Percentiles rank a stretch among this genome's conserved stretches.
These are phyloP conservation scores for Eutrema yunnanense DNA, from an alignment of 345 rosid species.

Conservation along the genomic window DNA sequence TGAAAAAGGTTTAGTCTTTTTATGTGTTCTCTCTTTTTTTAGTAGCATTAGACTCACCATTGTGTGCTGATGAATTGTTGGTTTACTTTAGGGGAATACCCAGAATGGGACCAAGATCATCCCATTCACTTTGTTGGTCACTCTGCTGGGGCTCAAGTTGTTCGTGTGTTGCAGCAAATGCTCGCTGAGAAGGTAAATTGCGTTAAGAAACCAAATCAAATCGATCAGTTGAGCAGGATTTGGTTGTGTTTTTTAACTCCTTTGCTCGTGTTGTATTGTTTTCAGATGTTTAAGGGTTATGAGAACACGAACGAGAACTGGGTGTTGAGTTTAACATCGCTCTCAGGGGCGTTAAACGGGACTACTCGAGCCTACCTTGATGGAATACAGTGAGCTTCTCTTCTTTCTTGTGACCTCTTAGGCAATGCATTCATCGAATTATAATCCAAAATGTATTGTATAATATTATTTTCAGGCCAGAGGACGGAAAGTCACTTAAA, in stretches of 20 bases:
- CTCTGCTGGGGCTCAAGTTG: slow-evolving; percentile 98
- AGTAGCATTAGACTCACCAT: background rate
- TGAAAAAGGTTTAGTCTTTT: slow-evolving; percentile 51
- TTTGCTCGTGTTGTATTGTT: slow-evolving; percentile 3
- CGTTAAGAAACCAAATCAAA: background rate
- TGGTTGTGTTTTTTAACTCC: background rate
- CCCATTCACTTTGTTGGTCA: slow-evolving; percentile 98
- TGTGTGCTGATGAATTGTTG: slow-evolving; percentile 3
- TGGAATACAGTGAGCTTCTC: slow-evolving; percentile 75
- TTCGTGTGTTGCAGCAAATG: slow-evolving; percentile 98
- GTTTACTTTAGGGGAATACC: slow-evolving; percentile 59
- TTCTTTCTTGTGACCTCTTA: background rate
- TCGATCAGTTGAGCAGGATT: background rate
- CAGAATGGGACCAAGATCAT: slow-evolving; percentile 94
- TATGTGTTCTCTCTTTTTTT: background rate
- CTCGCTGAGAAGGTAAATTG: slow-evolving; percentile 75
- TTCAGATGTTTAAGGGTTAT: slow-evolving; percentile 68
- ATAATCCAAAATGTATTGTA: background rate
- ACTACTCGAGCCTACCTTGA: slow-evolving; percentile 87
- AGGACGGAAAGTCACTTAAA: slow-evolving; percentile 75
- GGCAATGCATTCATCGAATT: background rate
- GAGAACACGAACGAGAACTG: slow-evolving; percentile 84
- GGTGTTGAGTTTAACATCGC: slow-evolving; percentile 87
- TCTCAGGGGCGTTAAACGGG: slow-evolving; percentile 97
- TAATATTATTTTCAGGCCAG: slow-evolving; percentile 47